These are phyloP conservation scores for Cutaneotrichosporon dermatis DNA, from an alignment of 1,284 basidiomycete genomes.

Conservation along the genomic window DNA sequence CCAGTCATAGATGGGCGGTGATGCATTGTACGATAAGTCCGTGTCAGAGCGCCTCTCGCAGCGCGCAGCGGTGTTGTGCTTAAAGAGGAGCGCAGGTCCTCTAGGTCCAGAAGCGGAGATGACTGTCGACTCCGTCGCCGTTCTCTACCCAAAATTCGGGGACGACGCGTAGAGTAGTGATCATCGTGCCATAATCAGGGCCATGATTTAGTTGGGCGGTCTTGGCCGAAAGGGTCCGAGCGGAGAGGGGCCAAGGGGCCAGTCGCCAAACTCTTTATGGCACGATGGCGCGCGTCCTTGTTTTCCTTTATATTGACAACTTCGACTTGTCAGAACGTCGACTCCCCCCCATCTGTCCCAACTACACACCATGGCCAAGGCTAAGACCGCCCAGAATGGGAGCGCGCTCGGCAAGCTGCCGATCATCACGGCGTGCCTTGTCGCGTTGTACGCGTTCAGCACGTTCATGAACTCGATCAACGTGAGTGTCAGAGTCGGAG, in stretches of 20 bases:
- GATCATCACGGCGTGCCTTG: conserved; percentile 21
- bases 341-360: not conserved
- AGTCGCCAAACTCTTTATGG: too few species aligned
- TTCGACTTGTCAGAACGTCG: not conserved
- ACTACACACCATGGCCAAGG: not conserved
- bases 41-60: too few species aligned
- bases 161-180: too few species aligned
- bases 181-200: too few species aligned
- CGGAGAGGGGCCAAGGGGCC: too few species aligned
- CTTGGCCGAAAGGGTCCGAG: too few species aligned
- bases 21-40: not conserved
- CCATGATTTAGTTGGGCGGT: too few species aligned
- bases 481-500: too few species aligned
- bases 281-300: too few species aligned
- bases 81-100: too few species aligned
- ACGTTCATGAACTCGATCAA: conserved; percentile 30
- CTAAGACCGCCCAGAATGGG: not conserved
- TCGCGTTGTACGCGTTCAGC: conserved; percentile 27
- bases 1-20: conserved; percentile 1
- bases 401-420: conserved; percentile 15
- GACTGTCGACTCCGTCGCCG: not conserved
- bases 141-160: not conserved
- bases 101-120: not conserved
- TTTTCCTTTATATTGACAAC: not conserved
- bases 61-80: too few species aligned